phyloP scores from a whole-genome alignment of 768 basidiomycete genomes.

The Tephrocybe sp. region DNA sequence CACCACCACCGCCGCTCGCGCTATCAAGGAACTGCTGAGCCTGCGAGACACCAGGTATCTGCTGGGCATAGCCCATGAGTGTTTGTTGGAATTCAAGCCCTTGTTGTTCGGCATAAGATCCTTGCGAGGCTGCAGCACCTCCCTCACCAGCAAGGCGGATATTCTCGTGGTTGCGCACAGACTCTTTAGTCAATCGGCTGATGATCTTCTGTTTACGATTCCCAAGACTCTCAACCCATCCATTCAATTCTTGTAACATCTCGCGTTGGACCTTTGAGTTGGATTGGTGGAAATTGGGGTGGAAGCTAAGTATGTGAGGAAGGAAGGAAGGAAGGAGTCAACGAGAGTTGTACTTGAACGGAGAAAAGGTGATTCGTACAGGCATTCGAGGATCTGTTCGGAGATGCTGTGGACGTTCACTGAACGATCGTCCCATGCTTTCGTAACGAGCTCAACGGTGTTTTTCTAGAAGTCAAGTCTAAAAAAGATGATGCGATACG shows the following conservation, averaged over 20 bases:
- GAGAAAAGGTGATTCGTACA: constrained; percentile 37
- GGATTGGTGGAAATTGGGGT: constrained; percentile 75
- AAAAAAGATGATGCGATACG: background rate
- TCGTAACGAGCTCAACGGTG: constrained; percentile 64
- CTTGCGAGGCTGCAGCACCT: constrained; percentile 42
- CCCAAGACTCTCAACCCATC: constrained; percentile 57
- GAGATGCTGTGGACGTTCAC: constrained; percentile 53
- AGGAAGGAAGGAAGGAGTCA: background rate
- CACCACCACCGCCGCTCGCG: constrained; percentile 22
- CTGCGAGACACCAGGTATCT: constrained; percentile 47
- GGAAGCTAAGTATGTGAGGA: constrained; percentile 52
- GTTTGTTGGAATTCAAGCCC: constrained; percentile 49
- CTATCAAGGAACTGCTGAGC: constrained; percentile 39
- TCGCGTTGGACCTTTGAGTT: constrained; percentile 67
- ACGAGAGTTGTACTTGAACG: background rate
- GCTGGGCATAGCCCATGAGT: constrained; percentile 41
- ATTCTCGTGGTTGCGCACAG: constrained; percentile 73
- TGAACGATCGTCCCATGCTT: constrained; percentile 77
- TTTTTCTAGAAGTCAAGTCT: constrained; percentile 40
- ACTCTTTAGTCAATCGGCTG: constrained; percentile 56
- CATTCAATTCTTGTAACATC: constrained; percentile 68
- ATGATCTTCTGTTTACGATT: constrained; percentile 46
- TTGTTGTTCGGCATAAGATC: constrained; percentile 44
- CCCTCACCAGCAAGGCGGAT: constrained; percentile 56
- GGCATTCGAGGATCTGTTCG: constrained; percentile 63